Evolutionary conservation across 2,329 filamentous ascomycete genomes (phyloP), one percentile per base, ranked within the genome.

Genomic region (Diaporthe helianthi): DNA sequence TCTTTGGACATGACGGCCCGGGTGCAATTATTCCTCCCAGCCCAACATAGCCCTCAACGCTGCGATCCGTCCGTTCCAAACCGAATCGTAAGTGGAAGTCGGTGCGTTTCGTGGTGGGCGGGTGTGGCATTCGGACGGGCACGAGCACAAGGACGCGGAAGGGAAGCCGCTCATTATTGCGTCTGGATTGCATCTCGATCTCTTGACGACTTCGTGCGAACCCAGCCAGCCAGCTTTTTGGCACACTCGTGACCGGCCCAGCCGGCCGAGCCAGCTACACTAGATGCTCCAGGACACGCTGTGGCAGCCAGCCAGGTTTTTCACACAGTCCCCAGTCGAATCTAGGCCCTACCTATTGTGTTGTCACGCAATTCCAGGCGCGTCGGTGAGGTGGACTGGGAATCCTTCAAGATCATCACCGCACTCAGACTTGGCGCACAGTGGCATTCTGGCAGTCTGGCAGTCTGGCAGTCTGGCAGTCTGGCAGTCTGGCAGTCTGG

Each of bases 391-490:
- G 58, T 63, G 58, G n/a, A n/a, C n/a, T n/a, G n/a, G 58, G 29
- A 63, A 49, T 63, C 58, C 29, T 63, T 26, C 58, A 63, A 63
- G 29, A 63, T 63, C 58, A 63, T 49, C 58, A 63, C 58, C 47
- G 44, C 41, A 36, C 19, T 19, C 58, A 33, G 58, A 19, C 58
- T 63, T 49, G 58, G 58, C 58, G 29, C 58, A 61, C 58, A 47
- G 58, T 47, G 58, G 58, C 26, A 61, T 47, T 41, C 36, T 17
- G n/a, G n/a, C n/a, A n/a, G n/a, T n/a, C n/a, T n/a, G n/a, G n/a
- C n/a, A n/a, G n/a, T n/a, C n/a, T n/a, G n/a, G n/a, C n/a, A n/a
- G n/a, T n/a, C n/a, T n/a, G n/a, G n/a, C n/a, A n/a, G n/a, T n/a
- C n/a, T n/a, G n/a, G n/a, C n/a, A n/a, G n/a, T n/a, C n/a, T n/a